Conservation (phyloP, 1,284 basidiomycete genomes). For the Tilletia setariae region DNA sequence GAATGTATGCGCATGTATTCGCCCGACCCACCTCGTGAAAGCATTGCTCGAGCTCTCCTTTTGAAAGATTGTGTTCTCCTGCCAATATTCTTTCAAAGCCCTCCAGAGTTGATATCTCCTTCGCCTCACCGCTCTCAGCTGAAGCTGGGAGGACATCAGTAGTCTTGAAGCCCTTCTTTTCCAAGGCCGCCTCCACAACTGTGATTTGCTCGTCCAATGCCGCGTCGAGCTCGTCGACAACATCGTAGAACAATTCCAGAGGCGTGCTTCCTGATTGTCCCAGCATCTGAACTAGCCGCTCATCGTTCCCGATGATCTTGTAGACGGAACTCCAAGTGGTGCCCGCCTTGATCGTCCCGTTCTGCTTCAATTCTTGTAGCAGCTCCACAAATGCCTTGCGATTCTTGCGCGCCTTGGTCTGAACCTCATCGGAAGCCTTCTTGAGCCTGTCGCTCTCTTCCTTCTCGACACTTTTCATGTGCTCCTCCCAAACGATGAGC, state of each 20-base stretch:
- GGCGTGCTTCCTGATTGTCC: slow-evolving; percentile 90
- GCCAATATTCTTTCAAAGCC: slow-evolving; percentile 58
- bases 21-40: slow-evolving; percentile 18
- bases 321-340: slow-evolving; percentile 89
- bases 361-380: slow-evolving; percentile 66
- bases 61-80: slow-evolving; percentile 14
- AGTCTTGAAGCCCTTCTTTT: slow-evolving; percentile 61
- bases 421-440: slow-evolving; percentile 19
- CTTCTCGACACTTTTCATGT: slow-evolving; percentile 41
- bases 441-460: slow-evolving; percentile 28
- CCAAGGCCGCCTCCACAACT: slow-evolving; percentile 65
- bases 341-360: slow-evolving; percentile 71
- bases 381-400: slow-evolving; percentile 61
- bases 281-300: slow-evolving; percentile 77
- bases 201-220: slow-evolving; percentile 73
- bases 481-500: slow-evolving; percentile 47
- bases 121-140: slow-evolving; percentile 54
- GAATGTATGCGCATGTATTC: slow-evolving; percentile 16
- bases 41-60: not conserved
- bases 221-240: slow-evolving; percentile 80
- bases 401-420: slow-evolving; percentile 35
- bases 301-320: slow-evolving; percentile 70
- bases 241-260: slow-evolving; percentile 92
- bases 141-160: slow-evolving; percentile 50
- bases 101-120: slow-evolving; percentile 55